Evolutionary conservation across 2,329 filamentous ascomycete species (phyloP).

Genomic region (Scortechinia acanthostroma): DNA sequence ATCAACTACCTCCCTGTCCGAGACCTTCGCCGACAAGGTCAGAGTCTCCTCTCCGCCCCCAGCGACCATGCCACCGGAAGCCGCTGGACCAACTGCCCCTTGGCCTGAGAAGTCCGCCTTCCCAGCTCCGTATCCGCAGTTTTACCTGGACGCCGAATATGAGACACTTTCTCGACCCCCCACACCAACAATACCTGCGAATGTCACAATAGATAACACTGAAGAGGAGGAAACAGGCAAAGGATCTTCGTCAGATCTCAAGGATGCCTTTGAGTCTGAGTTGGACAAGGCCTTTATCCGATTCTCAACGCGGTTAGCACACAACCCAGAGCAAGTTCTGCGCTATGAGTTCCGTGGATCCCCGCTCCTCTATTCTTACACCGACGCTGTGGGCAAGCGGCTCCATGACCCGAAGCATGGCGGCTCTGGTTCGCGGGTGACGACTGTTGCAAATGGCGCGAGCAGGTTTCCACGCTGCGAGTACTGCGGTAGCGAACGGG

Average conservation of each 20-base stretch:
- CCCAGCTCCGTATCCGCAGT: slow-evolving; percentile 45
- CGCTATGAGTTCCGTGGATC: slow-evolving; percentile 33
- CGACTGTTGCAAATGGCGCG: slow-evolving; percentile 13
- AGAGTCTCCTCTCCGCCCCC: background rate
- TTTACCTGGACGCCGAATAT: slow-evolving; percentile 57
- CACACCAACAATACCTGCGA: slow-evolving; percentile 16
- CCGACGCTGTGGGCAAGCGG: slow-evolving; percentile 65
- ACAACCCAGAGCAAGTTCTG: slow-evolving; percentile 44
- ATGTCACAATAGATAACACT: slow-evolving; percentile 16
- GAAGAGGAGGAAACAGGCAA: background rate
- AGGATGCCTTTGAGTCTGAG: slow-evolving; percentile 27
- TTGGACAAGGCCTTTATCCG: slow-evolving; percentile 42
- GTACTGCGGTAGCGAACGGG: slow-evolving; percentile 67
- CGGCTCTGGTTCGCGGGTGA: slow-evolving; percentile 12
- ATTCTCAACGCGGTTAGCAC: slow-evolving; percentile 37
- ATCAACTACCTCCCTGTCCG: background rate
- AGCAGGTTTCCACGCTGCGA: slow-evolving; percentile 66
- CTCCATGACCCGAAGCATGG: slow-evolving; percentile 30
- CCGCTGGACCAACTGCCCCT: slow-evolving; percentile 27
- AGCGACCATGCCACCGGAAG: background rate
- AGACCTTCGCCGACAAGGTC: background rate
- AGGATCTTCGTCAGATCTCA: slow-evolving; percentile 19
- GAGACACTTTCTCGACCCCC: slow-evolving; percentile 43
- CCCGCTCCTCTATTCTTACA: slow-evolving; percentile 72
- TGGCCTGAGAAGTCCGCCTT: slow-evolving; percentile 49